Evolutionary conservation across 768 basidiomycete genomes (phyloP), one percentile per base, ranked within the genome.

Genomic region (Termitomyces sp.): DNA sequence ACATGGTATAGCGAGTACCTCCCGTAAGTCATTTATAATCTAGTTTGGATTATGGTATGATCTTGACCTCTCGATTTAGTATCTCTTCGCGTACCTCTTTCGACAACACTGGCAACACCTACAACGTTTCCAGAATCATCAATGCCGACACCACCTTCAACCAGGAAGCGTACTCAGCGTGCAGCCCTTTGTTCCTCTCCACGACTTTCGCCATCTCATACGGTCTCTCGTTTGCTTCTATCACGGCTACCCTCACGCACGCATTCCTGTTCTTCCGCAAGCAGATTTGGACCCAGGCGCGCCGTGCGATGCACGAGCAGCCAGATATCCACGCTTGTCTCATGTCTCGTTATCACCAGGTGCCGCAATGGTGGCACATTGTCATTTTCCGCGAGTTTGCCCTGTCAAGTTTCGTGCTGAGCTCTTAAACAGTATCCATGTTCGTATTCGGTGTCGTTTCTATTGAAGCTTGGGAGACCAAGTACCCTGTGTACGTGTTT

Each of bases 331-430:
- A 94, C 63, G 89, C 89, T 19, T 82, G 90, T 12, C 76, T 94
- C 37, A 94, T 94, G 92, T 75, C 80, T 12, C 71, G 73, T 48
- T 95, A 95, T 66, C 77, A 74, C 1, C 88, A 87, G 62, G 78
- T 93, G 16, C 92, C 91, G 1, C 82, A 92, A 58, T 92, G 89
- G 90, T 94, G 92, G 92, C 94, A 92, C 68, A 68, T 75, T 9
- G 65, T 77, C 42, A 77, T 94, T 50, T 90, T 92, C 71, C 68
- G 69, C 80, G 73, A 59, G 75, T 27, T 12, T 14, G 5, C 17
- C 12, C n/a, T 29, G 11, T 60, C 7, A 19, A 7, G 11, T 2
- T 48, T n/a, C 16, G 9, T 58, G 23, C 43, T 62, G 32, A 60
- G 25, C 35, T 9, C 25, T 46, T 31, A 35, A 29, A 19, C 54